Conservation (phyloP, 805 yeast species). For the Lachancea kluyveri region DNA sequence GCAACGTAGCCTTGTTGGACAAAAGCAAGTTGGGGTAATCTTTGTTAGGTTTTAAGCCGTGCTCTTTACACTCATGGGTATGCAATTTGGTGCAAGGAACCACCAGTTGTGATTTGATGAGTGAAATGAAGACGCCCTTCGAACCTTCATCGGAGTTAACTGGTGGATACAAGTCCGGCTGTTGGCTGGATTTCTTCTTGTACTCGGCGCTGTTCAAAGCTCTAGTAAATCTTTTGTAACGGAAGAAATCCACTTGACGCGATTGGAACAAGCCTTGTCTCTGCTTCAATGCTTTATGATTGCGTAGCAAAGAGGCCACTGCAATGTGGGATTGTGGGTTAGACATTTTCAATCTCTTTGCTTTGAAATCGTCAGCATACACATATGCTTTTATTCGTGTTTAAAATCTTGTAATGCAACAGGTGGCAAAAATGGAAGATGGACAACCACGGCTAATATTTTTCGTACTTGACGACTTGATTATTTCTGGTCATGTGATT, state of each 20-base stretch:
- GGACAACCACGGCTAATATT: too few relatives aligned
- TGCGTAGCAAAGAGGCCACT: constrained; percentile 66
- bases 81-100: constrained; percentile 72
- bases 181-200: constrained; percentile 42
- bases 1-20: constrained; percentile 50
- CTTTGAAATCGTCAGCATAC: too few relatives aligned
- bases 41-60: constrained; percentile 57
- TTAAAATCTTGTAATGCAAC: too few relatives aligned
- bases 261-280: constrained; percentile 75
- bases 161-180: constrained; percentile 42
- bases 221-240: constrained; percentile 76
- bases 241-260: constrained; percentile 72
- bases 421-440: too few relatives aligned
- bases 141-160: constrained; percentile 50
- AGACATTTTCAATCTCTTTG: too few relatives aligned
- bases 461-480: too few relatives aligned
- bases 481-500: too few relatives aligned
- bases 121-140: constrained; percentile 50
- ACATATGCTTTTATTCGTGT: too few relatives aligned
- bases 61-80: constrained; percentile 56
- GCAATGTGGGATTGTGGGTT: constrained; percentile 53
- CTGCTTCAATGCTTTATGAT: constrained; percentile 62
- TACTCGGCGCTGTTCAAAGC: constrained; percentile 74
- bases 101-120: constrained; percentile 69
- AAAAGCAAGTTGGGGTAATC: constrained; percentile 55